Evolutionary conservation across 2,329 filamentous ascomycete species (phyloP).

Genomic region (Bertia moriformis): DNA sequence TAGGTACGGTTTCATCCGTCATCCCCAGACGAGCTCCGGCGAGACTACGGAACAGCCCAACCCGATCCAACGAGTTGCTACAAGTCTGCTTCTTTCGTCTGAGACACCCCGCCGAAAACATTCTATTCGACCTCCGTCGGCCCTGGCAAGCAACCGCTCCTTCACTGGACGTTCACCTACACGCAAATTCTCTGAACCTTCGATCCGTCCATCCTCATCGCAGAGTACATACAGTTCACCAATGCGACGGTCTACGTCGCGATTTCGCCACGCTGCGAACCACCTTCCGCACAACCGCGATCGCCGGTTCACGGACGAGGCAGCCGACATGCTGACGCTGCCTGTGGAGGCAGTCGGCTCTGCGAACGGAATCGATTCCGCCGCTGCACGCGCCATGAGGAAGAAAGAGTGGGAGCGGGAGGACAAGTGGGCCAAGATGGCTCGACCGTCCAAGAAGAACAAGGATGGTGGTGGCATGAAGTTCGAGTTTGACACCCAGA

Average conservation of each 20-base stretch:
- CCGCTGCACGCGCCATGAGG: conserved; percentile 29
- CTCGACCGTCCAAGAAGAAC: conserved; percentile 21
- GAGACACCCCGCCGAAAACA: conserved; percentile 36
- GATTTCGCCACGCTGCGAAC: conserved; percentile 35
- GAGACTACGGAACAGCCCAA: conserved; percentile 17
- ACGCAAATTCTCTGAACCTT: conserved; percentile 21
- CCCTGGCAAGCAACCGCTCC: conserved; percentile 25
- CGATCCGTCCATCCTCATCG: conserved; percentile 27
- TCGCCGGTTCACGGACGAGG: conserved; percentile 39
- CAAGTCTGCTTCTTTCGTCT: conserved; percentile 38
- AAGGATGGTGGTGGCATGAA: conserved; percentile 17
- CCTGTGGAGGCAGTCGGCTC: conserved; percentile 31
- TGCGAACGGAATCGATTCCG: conserved; percentile 27
- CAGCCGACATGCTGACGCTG: conserved; percentile 49
- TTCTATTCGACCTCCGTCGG: conserved; percentile 31
- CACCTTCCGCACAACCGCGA: conserved; percentile 34
- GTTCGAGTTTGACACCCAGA: conserved; percentile 47
- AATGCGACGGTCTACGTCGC: conserved; percentile 21
- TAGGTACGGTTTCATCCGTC: conserved; percentile 48
- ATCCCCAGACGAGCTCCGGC: no score
- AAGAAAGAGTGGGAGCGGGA: conserved; percentile 46
- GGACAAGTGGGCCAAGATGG: conserved; percentile 58
- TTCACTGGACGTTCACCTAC: conserved; percentile 19
- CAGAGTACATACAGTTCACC: conserved; percentile 22
- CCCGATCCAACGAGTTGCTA: conserved; percentile 41